phyloP scores from a whole-genome alignment of 1,284 basidiomycete species.

The Bjerkandera adusta region DNA sequence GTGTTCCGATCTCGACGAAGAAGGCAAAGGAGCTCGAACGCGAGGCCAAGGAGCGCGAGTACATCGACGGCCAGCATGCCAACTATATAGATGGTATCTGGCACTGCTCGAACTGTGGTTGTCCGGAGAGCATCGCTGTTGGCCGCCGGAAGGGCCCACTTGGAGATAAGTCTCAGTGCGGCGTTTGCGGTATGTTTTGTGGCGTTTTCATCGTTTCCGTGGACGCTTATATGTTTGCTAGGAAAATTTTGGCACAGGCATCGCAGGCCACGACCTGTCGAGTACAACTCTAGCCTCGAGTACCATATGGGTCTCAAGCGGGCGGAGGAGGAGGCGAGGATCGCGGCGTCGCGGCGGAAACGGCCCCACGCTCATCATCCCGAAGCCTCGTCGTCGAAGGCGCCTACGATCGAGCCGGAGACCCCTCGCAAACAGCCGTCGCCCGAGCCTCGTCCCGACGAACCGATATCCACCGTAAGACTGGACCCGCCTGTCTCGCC shows the following conservation, averaged over 20 bases:
- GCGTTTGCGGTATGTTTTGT: slow-evolving; percentile 77
- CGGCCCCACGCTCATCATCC: slow-evolving; percentile 33
- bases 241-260: slow-evolving; percentile 87
- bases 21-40: slow-evolving; percentile 71
- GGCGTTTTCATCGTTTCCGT: not conserved
- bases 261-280: slow-evolving; percentile 71
- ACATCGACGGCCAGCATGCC: slow-evolving; percentile 76
- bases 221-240: slow-evolving; percentile 31
- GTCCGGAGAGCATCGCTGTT: slow-evolving; percentile 81
- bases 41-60: slow-evolving; percentile 80
- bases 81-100: slow-evolving; percentile 83
- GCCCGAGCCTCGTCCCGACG: slow-evolving; percentile 19
- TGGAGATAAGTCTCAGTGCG: slow-evolving; percentile 90
- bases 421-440: slow-evolving; percentile 45
- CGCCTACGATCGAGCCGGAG: slow-evolving; percentile 47
- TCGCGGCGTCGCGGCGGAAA: slow-evolving; percentile 51
- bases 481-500: slow-evolving; percentile 61
- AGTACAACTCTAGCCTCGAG: slow-evolving; percentile 72
- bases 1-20: slow-evolving; percentile 51
- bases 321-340: slow-evolving; percentile 51
- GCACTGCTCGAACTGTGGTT: slow-evolving; percentile 92
- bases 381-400: slow-evolving; percentile 37
- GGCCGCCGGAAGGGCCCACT: slow-evolving; percentile 86
- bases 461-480: slow-evolving; percentile 34
- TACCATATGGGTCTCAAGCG: slow-evolving; percentile 60